Evolutionary conservation across 768 basidiomycete species (phyloP).

Genomic region (Suillus brevipes): DNA sequence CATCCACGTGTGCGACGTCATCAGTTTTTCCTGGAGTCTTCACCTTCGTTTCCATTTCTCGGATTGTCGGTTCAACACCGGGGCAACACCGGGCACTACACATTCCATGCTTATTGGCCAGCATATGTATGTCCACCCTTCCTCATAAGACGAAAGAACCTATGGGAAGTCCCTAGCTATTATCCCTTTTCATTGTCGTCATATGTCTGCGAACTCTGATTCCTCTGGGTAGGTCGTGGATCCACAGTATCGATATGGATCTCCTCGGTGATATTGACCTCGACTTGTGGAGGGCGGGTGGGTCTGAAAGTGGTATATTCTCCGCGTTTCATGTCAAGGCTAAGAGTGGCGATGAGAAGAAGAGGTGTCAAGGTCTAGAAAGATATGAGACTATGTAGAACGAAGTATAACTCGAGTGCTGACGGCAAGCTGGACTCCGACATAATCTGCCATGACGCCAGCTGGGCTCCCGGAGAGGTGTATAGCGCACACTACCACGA

Average conservation of each 20-base stretch:
- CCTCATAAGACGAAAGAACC: background rate
- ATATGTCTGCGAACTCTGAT: background rate
- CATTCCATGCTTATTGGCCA: background rate
- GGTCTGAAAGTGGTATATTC: background rate
- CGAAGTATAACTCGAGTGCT: background rate
- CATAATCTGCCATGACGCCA: constrained; percentile 3
- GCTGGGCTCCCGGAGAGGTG: background rate
- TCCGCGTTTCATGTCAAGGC: background rate
- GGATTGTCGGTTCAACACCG: background rate
- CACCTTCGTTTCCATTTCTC: background rate
- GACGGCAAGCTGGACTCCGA: background rate
- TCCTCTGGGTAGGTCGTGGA: background rate
- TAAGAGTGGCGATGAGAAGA: background rate
- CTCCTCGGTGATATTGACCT: background rate
- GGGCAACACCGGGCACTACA: background rate
- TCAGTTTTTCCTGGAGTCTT: background rate
- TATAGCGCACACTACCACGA: constrained; percentile 14
- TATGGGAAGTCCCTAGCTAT: background rate
- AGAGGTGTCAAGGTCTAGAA: constrained; percentile 1
- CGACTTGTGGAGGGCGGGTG: background rate
- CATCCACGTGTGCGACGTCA: background rate
- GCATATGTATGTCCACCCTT: background rate
- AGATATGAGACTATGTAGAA: background rate
- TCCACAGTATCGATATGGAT: background rate
- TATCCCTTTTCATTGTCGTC: background rate